phyloP scores from a whole-genome alignment of 768 basidiomycete genomes.

The Psilocybe cyanescens region DNA sequence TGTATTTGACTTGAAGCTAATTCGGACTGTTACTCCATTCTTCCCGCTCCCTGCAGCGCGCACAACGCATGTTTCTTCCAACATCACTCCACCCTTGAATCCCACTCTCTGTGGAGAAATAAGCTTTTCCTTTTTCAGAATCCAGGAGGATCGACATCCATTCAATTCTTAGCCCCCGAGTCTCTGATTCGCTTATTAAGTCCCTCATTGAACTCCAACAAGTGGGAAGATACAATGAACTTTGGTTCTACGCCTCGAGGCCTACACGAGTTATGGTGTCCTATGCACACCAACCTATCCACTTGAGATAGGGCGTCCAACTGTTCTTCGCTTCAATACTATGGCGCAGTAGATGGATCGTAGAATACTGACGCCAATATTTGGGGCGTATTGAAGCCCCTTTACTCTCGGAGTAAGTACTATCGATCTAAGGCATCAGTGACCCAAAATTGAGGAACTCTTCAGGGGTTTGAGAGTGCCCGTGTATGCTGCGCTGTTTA shows the following conservation, averaged over 20 bases:
- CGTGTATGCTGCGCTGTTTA: too few species aligned
- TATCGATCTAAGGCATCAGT: too few species aligned
- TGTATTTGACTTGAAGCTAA: background rate
- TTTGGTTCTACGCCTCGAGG: constrained; percentile 16
- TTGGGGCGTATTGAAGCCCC: background rate
- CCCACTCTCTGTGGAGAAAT: constrained; percentile 7
- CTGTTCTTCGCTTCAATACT: background rate
- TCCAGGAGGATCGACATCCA: background rate
- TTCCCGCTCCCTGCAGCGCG: constrained; percentile 22
- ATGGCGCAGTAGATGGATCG: background rate
- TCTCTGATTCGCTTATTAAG: background rate
- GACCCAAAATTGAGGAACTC: too few species aligned
- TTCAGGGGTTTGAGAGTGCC: too few species aligned
- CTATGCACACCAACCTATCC: constrained; percentile 1
- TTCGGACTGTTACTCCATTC: constrained; percentile 9
- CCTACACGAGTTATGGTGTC: constrained; percentile 15
- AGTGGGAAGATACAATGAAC: background rate
- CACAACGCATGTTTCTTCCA: constrained; percentile 21
- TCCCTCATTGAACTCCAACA: background rate
- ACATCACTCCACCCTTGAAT: background rate
- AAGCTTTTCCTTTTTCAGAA: background rate
- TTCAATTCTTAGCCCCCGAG: too few species aligned
- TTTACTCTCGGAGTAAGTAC: too few species aligned
- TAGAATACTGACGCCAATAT: background rate
- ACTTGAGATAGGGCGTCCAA: background rate